A percentile compares a stretch with the other conserved stretches of the same genome.
Evolutionary conservation across 768 basidiomycete species (phyloP).

Genomic region (Glaciozyma martinii): DNA sequence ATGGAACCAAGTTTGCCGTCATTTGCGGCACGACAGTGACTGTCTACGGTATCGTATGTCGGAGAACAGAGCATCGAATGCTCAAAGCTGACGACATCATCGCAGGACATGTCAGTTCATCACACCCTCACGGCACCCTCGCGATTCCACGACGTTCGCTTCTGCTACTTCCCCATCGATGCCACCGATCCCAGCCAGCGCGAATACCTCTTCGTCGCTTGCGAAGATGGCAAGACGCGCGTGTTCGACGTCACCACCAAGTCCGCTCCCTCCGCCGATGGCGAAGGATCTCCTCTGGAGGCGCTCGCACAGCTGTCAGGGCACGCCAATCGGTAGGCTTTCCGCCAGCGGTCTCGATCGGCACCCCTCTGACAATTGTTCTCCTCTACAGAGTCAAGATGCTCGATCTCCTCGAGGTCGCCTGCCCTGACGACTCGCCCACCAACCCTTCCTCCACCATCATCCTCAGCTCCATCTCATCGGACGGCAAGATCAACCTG

Average conservation of each 20-base stretch:
- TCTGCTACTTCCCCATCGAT: slow-evolving; percentile 51
- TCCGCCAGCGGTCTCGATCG: slow-evolving; percentile 7
- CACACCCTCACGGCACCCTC: slow-evolving; percentile 67
- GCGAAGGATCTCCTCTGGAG: slow-evolving; percentile 40
- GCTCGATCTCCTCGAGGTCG: slow-evolving; percentile 57
- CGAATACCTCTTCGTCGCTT: slow-evolving; percentile 70
- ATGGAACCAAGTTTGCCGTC: slow-evolving; percentile 70
- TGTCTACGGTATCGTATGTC: slow-evolving; percentile 65
- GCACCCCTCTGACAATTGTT: background rate
- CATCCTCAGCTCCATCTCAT: slow-evolving; percentile 64
- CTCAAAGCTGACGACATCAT: background rate
- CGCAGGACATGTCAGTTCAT: slow-evolving; percentile 66
- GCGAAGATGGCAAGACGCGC: slow-evolving; percentile 80
- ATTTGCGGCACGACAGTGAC: slow-evolving; percentile 67
- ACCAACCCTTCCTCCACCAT: slow-evolving; percentile 61
- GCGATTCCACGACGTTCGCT: slow-evolving; percentile 73
- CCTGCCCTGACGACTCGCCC: slow-evolving; percentile 47
- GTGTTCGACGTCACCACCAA: slow-evolving; percentile 55
- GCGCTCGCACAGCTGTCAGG: slow-evolving; percentile 62
- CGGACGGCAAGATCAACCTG: slow-evolving; percentile 74
- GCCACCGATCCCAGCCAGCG: slow-evolving; percentile 43
- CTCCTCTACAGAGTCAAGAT: slow-evolving; percentile 62
- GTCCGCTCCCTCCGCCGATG: slow-evolving; percentile 22
- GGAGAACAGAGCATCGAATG: background rate
- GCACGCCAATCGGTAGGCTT: slow-evolving; percentile 70